phyloP scores from a whole-genome alignment of 1,284 basidiomycete genomes.

The Ceratobasidium sp. region DNA sequence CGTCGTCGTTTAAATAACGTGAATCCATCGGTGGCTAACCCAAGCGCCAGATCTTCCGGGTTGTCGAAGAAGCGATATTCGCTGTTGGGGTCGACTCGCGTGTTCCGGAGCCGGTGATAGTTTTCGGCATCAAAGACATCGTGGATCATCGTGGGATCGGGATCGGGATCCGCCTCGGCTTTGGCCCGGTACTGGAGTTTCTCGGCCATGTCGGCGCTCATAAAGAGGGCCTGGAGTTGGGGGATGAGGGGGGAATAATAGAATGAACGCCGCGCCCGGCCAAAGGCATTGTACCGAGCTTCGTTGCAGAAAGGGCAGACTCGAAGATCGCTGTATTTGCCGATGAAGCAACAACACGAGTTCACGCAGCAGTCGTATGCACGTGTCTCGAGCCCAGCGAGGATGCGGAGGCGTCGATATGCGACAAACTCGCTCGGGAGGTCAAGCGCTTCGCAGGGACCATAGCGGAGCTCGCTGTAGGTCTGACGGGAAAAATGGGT shows the following conservation, averaged over 20 bases:
- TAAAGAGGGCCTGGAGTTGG: conserved; percentile 32
- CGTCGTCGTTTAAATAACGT: conserved; percentile 57
- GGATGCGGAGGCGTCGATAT: too few species aligned
- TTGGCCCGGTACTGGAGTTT: conserved; percentile 52
- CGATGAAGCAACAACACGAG: conserved; percentile 42
- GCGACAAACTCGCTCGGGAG: too few species aligned
- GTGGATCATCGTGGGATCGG: conserved; percentile 44
- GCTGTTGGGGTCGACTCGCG: not conserved
- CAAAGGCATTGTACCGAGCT: conserved; percentile 25
- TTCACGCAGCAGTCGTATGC: conserved; percentile 37
- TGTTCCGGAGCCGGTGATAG: conserved; percentile 24
- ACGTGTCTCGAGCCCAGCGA: conserved; percentile 12
- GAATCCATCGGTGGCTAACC: conserved; percentile 59
- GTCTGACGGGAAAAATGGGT: too few species aligned
- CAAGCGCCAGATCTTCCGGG: conserved; percentile 54
- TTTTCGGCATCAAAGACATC: conserved; percentile 50
- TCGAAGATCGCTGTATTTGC: conserved; percentile 17
- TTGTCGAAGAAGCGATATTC: conserved; percentile 54
- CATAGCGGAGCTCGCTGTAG: too few species aligned
- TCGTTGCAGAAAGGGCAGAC: conserved; percentile 47
- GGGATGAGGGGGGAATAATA: conserved; percentile 47
- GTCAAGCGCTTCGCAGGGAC: too few species aligned
- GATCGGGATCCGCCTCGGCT: conserved; percentile 35
- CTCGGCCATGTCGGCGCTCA: conserved; percentile 46
- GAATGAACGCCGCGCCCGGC: conserved; percentile 28